Evolutionary conservation across 2,329 filamentous ascomycete genomes (phyloP), one percentile per base, ranked within the genome.

Genomic region (Exserohilum turcica): DNA sequence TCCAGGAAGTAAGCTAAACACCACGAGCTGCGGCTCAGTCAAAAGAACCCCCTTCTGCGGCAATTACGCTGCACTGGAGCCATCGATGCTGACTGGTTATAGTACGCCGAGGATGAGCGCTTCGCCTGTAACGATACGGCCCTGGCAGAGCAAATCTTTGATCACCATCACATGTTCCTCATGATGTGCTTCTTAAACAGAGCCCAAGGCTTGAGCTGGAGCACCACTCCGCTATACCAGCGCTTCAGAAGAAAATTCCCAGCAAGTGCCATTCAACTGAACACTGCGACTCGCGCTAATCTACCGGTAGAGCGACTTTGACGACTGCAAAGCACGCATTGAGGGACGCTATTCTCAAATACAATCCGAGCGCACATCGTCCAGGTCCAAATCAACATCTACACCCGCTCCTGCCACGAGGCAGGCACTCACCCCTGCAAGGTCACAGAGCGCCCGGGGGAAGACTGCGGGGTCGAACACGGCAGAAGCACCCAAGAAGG

Each of bases 171-270:
- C 28, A 59, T 73, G n/a, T 80, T 80, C 52, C 61, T 81, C 44
- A 68, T 80, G 4, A 69, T 76, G 59, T 74, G 72, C 38, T 80
- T 81, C 71, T 43, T 79, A 40, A 73, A 70, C 15, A 70, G 72
- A 13, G 76, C 77, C 36, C 76, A 80, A 39, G 76, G 72, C 13
- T 65, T 80, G 18, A 64, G 66, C 12, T 81, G 79, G 79, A 71
- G 67, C 40, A 73, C 64, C 43, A 78, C 75, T 5, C 72, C 76
- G 2, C 52, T 82, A 3, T 80, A 74, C 54, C 65, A 74, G 39
- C 71, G 77, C 39, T 65, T 80, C 33, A 72, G 68, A 47, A 63
- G 65, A 29, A 70, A 64, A 18, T 78, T 74, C 52, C 71, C 77
- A 6, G 73, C 71, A 61, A 35, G 67, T 16, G 8, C 15, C 13